phyloP scores from a whole-genome alignment of 345 rosid genomes.

The Hirschfeldia incana region DNA sequence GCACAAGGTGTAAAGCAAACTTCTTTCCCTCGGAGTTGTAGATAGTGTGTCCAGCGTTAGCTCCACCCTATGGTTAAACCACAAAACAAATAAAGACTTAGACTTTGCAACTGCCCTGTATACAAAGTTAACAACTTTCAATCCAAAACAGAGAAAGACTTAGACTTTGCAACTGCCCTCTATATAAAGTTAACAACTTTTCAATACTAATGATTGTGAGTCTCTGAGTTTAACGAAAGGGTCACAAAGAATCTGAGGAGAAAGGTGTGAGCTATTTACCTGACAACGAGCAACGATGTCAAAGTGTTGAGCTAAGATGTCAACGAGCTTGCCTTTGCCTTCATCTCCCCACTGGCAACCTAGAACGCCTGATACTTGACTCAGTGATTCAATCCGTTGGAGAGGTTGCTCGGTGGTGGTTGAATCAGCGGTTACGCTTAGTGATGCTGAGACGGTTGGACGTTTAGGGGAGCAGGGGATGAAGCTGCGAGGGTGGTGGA shows the following conservation, averaged over 20 bases:
- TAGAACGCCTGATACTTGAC: conserved; percentile 89
- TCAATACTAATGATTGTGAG: background rate
- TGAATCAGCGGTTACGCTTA: conserved; percentile 48
- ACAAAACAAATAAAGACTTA: background rate
- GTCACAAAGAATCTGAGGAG: background rate
- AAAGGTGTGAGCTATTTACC: conserved; percentile 43
- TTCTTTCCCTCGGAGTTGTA: conserved; percentile 91
- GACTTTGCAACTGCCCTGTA: background rate
- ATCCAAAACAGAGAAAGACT: background rate
- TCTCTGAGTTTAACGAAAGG: background rate
- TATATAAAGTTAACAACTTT: background rate
- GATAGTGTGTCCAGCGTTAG: conserved; percentile 98
- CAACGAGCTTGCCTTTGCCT: conserved; percentile 98
- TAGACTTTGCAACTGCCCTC: background rate
- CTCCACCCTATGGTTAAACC: conserved; percentile 70
- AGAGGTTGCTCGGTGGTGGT: conserved; percentile 40
- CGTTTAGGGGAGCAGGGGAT: conserved; percentile 44
- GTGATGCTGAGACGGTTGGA: conserved; percentile 44
- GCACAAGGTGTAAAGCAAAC: conserved; percentile 96
- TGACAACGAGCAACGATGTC: conserved; percentile 99
- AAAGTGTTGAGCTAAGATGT: conserved; percentile 85
- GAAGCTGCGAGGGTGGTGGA: conserved; percentile 41
- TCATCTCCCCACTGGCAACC: conserved; percentile 99
- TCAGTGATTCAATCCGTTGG: conserved; percentile 61
- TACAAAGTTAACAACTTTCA: no score